Conservation (phyloP, 2,329 filamentous ascomycete species). For the Claviceps capensis region DNA sequence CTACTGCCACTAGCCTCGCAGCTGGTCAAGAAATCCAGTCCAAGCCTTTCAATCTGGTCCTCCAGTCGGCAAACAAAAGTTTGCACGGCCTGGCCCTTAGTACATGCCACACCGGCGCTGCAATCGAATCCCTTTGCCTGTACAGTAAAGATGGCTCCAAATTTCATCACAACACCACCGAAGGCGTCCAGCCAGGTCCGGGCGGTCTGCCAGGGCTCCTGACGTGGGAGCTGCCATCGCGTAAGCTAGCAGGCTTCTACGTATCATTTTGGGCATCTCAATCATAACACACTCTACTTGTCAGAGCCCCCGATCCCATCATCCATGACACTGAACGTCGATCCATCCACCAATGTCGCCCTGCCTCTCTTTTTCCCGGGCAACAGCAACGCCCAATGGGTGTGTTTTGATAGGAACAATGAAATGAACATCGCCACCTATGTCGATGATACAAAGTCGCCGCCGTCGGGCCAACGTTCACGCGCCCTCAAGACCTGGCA, state of each 20-base stretch:
- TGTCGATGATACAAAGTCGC: slow-evolving; percentile 9
- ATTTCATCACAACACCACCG: slow-evolving; percentile 10
- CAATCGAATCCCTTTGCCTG: slow-evolving; percentile 11
- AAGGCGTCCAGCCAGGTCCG: slow-evolving; percentile 3
- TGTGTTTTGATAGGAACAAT: slow-evolving; percentile 11
- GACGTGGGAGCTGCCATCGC: slow-evolving; percentile 5
- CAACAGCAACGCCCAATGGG: slow-evolving; percentile 11
- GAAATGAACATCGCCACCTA: slow-evolving; percentile 9
- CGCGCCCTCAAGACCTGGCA: slow-evolving; percentile 10
- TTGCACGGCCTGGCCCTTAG: slow-evolving; percentile 8
- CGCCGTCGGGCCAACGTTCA: slow-evolving; percentile 1
- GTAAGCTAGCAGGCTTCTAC: not conserved
- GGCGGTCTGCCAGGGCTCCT: slow-evolving; percentile 6
- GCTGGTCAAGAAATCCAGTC: slow-evolving; percentile 9
- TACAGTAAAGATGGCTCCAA: not conserved
- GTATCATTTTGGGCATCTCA: not conserved
- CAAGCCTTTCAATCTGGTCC: slow-evolving; percentile 10
- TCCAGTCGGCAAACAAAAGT: slow-evolving; percentile 6
- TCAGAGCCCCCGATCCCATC: slow-evolving; percentile 2
- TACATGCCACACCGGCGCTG: slow-evolving; percentile 11
- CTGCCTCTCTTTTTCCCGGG: slow-evolving; percentile 10
- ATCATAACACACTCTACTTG: not conserved
- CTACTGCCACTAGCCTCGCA: slow-evolving; percentile 3
- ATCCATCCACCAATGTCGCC: slow-evolving; percentile 12
- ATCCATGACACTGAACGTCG: slow-evolving; percentile 8